phyloP scores from a whole-genome alignment of 352 stramenopile genomes.

The Blastocystis sp. region DNA sequence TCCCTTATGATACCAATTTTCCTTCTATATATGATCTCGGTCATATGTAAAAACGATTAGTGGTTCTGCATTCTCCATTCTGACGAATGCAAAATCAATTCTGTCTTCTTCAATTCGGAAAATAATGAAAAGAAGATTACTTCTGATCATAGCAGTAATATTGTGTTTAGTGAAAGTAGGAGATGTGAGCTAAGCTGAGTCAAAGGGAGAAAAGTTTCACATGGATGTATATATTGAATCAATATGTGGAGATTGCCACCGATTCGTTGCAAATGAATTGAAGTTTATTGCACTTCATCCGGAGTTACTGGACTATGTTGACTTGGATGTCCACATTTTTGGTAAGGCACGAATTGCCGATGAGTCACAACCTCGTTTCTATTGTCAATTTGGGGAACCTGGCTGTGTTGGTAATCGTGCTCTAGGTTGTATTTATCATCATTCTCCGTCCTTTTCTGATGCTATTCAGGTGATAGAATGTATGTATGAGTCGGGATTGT shows the following conservation, averaged over 20 bases:
- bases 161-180: neutral
- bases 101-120: neutral
- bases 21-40: neutral
- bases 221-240: constrained; percentile 62
- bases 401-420: constrained; percentile 24
- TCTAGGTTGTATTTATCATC: constrained; percentile 27
- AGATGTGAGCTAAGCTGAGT: neutral
- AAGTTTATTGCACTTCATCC: constrained; percentile 53
- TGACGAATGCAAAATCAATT: neutral
- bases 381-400: constrained; percentile 27
- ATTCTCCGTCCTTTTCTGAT: constrained; percentile 11
- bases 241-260: constrained; percentile 35
- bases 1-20: neutral
- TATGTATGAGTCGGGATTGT: constrained; percentile 25
- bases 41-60: neutral
- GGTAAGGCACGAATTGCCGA: constrained; percentile 13
- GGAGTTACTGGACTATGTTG: constrained; percentile 23
- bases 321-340: constrained; percentile 39
- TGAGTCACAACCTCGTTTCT: neutral
- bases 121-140: neutral
- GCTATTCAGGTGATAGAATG: constrained; percentile 36
- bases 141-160: neutral
- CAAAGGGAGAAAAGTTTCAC: neutral
- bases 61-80: neutral
- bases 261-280: constrained; percentile 40